Percentiles rank a stretch among this genome's conserved stretches.
These are phyloP conservation scores for Fusarium sp. DNA, from an alignment of 2,329 filamentous ascomycete species.

Conservation along the genomic window DNA sequence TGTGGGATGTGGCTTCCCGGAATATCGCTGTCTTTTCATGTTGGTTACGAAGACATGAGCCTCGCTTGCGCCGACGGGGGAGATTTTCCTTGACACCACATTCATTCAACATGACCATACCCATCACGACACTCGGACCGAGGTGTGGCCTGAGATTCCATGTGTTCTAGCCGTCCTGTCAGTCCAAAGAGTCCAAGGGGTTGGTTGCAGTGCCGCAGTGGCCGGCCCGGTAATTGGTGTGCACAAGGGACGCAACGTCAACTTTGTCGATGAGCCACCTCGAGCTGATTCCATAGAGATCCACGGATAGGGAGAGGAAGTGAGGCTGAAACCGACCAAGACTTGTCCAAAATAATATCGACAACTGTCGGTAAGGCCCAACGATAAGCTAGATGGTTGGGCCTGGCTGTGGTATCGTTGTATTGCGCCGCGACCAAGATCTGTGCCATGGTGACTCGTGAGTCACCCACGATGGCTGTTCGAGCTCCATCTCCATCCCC, in stretches of 20 bases:
- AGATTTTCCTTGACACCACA: conserved; percentile 16
- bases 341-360: background rate
- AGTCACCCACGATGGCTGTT: background rate
- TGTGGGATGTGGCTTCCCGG: background rate
- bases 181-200: conserved; percentile 7
- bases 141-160: conserved; percentile 33
- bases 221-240: conserved; percentile 15
- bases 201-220: conserved; percentile 16
- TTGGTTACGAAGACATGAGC: conserved; percentile 3
- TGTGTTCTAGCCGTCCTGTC: conserved; percentile 16
- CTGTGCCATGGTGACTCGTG: conserved; percentile 18
- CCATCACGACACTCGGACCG: conserved; percentile 22
- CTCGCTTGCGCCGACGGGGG: conserved; percentile 9
- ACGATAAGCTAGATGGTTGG: background rate
- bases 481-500: background rate
- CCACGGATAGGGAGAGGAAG: background rate
- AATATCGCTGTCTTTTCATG: conserved; percentile 22
- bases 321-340: background rate
- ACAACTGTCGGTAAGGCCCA: background rate
- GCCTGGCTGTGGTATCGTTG: conserved; percentile 2
- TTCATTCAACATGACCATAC: conserved; percentile 16
- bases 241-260: background rate
- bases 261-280: background rate
- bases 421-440: conserved; percentile 13
- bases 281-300: background rate